Evolutionary conservation across 2,329 filamentous ascomycete genomes (phyloP).

Genomic region (Epichloe hybrida): DNA sequence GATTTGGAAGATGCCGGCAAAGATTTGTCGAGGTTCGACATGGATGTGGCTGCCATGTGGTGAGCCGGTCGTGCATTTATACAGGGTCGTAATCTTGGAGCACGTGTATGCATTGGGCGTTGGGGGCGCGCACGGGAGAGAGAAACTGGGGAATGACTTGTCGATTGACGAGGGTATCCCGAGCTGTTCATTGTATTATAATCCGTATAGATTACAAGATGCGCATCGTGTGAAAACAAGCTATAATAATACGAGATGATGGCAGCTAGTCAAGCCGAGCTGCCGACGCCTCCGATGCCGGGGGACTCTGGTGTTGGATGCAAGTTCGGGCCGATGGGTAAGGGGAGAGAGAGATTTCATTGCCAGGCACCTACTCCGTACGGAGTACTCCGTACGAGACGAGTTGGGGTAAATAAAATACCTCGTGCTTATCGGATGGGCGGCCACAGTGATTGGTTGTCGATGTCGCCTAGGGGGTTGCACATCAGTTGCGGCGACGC

Average conservation of each 20-base stretch:
- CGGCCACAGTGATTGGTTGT: too few species aligned
- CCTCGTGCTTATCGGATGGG: too few species aligned
- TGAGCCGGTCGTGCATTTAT: slow-evolving; percentile 11
- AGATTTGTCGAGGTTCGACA: slow-evolving; percentile 81
- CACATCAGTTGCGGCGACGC: too few species aligned
- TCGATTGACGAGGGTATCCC: neutral
- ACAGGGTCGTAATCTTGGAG: neutral
- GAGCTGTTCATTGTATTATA: neutral
- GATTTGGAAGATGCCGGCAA: slow-evolving; percentile 91
- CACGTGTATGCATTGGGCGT: neutral
- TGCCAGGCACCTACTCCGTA: too few species aligned
- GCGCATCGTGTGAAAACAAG: too few species aligned
- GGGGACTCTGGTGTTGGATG: neutral
- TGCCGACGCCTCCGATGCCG: neutral
- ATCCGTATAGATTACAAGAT: neutral
- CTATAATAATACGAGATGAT: too few species aligned
- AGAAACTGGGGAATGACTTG: neutral
- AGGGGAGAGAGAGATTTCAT: neutral
- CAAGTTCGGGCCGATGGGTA: neutral
- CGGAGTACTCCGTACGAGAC: too few species aligned
- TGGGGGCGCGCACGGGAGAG: neutral
- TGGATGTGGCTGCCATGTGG: slow-evolving; percentile 58
- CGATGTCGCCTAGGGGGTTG: too few species aligned
- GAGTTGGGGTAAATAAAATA: too few species aligned
- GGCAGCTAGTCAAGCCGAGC: neutral